These are phyloP conservation scores for Dactylonectria estremocensis DNA, from an alignment of 2,329 filamentous ascomycete species.

Conservation along the genomic window DNA sequence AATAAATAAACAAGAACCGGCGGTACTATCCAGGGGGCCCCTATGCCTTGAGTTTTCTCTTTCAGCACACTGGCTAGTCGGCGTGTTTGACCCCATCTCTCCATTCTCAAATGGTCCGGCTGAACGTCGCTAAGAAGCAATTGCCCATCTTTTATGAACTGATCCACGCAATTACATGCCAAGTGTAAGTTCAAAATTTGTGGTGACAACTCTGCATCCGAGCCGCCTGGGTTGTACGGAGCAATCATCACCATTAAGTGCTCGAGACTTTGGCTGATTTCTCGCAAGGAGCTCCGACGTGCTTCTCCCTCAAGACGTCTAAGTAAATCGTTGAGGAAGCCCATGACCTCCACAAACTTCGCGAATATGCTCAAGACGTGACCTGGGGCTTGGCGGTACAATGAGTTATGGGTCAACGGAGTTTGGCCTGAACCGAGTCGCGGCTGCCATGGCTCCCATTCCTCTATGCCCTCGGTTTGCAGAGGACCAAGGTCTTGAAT, in stretches of 20 bases:
- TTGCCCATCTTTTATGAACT: background rate
- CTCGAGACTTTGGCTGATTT: background rate
- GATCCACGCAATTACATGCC: background rate
- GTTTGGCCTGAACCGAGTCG: background rate
- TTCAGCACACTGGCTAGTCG: constrained; percentile 2
- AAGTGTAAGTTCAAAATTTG: constrained; percentile 17
- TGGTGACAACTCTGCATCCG: background rate
- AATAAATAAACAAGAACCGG: background rate
- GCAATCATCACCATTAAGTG: background rate
- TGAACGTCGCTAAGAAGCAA: background rate
- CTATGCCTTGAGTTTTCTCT: background rate
- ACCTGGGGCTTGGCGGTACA: background rate
- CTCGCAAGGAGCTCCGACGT: background rate
- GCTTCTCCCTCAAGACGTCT: background rate
- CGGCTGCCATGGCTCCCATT: constrained; percentile 34
- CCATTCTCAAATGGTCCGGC: background rate
- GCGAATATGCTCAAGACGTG: too few relatives aligned
- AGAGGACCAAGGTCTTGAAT: constrained; percentile 8
- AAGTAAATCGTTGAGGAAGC: too few relatives aligned
- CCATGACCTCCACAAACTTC: too few relatives aligned
- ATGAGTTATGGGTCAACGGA: background rate
- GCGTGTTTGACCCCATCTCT: constrained; percentile 1
- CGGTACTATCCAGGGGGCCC: constrained; percentile 13
- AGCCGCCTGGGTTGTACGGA: background rate
- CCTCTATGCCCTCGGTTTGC: constrained; percentile 26